A percentile compares a stretch with the other conserved stretches of the same genome.
These are phyloP conservation scores for Phytopythium delawarense DNA, from an alignment of 352 stramenopile species.

Conservation along the genomic window DNA sequence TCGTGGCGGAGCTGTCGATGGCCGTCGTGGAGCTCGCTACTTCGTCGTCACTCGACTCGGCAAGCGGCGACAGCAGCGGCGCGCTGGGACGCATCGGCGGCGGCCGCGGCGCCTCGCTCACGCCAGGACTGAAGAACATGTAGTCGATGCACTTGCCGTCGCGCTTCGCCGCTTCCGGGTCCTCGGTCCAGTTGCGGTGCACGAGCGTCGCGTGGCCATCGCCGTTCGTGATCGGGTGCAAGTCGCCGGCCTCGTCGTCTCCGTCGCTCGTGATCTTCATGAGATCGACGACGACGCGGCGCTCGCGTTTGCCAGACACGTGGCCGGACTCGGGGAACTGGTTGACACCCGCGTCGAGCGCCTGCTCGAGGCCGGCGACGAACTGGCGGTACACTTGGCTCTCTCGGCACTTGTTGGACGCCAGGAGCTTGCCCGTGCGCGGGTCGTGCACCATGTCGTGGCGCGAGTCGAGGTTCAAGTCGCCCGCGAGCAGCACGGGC, in stretches of 20 bases:
- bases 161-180: constrained; percentile 39
- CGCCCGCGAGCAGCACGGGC: constrained; percentile 65
- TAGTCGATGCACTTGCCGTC: constrained; percentile 87
- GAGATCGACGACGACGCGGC: constrained; percentile 46
- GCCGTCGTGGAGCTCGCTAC: constrained; percentile 2
- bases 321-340: constrained; percentile 6
- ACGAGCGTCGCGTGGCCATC: constrained; percentile 66
- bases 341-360: constrained; percentile 18
- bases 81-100: not conserved
- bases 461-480: constrained; percentile 81
- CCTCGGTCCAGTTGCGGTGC: constrained; percentile 22
- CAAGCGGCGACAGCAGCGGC: constrained; percentile 1
- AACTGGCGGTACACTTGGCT: constrained; percentile 64
- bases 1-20: constrained; percentile 8
- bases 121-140: constrained; percentile 65
- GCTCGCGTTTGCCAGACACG: not conserved
- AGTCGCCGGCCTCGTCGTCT: constrained; percentile 23
- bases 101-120: constrained; percentile 13
- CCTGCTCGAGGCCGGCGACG: constrained; percentile 36
- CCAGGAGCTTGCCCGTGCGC: constrained; percentile 8
- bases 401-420: constrained; percentile 40
- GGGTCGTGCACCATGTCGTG: constrained; percentile 56
- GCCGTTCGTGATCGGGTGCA: constrained; percentile 78
- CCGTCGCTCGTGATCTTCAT: constrained; percentile 37
- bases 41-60: constrained; percentile 6